Conservation (phyloP, 2,329 filamentous ascomycete species). For the Aspergillus oerlinghausenensis region DNA sequence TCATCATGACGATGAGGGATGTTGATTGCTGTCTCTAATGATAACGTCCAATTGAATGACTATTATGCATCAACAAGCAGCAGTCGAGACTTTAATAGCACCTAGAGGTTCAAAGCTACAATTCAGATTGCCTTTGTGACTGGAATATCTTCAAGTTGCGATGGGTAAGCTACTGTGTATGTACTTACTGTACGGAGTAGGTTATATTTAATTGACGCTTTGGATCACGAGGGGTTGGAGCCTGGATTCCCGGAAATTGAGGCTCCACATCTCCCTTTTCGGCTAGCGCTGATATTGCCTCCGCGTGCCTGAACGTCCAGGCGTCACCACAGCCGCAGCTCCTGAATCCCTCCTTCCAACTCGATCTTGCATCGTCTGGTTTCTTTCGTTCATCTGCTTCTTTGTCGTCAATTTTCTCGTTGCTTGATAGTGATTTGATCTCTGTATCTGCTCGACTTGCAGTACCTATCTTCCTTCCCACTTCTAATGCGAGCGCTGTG, state of each 20-base stretch:
- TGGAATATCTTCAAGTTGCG: not conserved
- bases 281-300: constrained; percentile 20
- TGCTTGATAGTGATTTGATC: not conserved
- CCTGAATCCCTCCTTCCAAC: constrained; percentile 7
- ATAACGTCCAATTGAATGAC: not conserved
- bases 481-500: constrained; percentile 26
- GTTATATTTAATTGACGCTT: not conserved
- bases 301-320: constrained; percentile 22
- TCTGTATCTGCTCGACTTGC: not conserved
- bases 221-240: not conserved
- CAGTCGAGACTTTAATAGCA: not conserved
- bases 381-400: constrained; percentile 16
- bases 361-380: constrained; percentile 10
- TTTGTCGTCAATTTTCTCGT: constrained; percentile 3
- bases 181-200: not conserved
- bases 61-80: not conserved
- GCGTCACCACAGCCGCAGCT: constrained; percentile 24
- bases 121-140: not conserved
- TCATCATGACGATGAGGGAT: not conserved
- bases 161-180: constrained; percentile 1
- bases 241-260: not conserved
- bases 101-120: not conserved
- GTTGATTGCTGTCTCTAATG: not conserved
- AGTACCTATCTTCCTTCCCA: not conserved
- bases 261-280: not conserved